Evolutionary conservation across 2,329 filamentous ascomycete species (phyloP), one percentile per base, ranked within the genome.

Genomic region (Davidsoniella virescens): DNA sequence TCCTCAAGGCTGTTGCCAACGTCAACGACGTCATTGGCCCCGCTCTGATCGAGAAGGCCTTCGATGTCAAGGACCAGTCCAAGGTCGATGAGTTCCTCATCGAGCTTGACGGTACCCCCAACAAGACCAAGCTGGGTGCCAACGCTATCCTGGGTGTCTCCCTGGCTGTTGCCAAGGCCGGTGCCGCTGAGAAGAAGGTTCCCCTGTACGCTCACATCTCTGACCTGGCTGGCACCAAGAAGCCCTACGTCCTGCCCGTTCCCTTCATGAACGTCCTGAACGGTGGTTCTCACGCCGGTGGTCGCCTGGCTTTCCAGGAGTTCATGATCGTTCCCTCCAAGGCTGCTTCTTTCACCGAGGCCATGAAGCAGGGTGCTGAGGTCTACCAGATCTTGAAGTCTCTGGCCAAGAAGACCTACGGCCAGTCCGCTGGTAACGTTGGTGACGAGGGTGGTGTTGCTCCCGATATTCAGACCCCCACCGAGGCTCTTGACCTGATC

Each of bases 381-480:
- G 87, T 95, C 62, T 98, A 98, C 82, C 90, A 96, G 71, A 84
- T 85, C 71, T 84, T 98, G 63, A 98, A 98, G 84, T 63, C 76
- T 62, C 80, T 96, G 55, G 88, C 92, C 68, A 96, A 96, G 85
- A 92, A 95, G 85, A 92, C 86, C 78, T 98, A 98, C 69, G 92
- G 92, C 65, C 90, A 94, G 72, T 95, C 92, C 57, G 92, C 92
- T 58, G 92, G 90, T 68, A 98, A 98, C 68, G 92, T 98, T 59
- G 92, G 92, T 71, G 92, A 98, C 66, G 92, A 98, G 81, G 92
- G 92, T 77, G 92, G 92, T 82, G 92, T 98, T 64, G 92, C 92
- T 60, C 92, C 92, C 60, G 88, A 96, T 80, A 96, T 98, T 65
- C 87, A 95, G 76, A 93, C 86, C 59, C 76, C 92, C 56, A 85